Percentiles rank a stretch among this genome's conserved stretches.
These are phyloP conservation scores for Psilocybe tampanensis DNA, from an alignment of 768 basidiomycete species.

Conservation along the genomic window DNA sequence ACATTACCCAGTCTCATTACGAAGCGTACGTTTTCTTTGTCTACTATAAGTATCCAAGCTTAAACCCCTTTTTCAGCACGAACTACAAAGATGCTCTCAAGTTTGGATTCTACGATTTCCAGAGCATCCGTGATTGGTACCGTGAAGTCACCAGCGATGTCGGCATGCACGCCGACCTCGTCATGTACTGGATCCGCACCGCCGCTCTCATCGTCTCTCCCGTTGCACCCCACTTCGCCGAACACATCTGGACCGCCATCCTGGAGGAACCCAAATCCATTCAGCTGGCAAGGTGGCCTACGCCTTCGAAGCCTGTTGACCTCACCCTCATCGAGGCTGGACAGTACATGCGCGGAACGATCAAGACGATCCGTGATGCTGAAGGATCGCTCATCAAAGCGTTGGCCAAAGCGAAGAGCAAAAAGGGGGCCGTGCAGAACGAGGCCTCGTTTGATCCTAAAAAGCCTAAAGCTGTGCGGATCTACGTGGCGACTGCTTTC, in stretches of 20 bases:
- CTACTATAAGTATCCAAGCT: neutral
- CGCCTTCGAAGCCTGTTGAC: slow-evolving; percentile 61
- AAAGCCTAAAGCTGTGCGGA: slow-evolving; percentile 78
- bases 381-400: slow-evolving; percentile 81
- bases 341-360: slow-evolving; percentile 85
- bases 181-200: slow-evolving; percentile 80
- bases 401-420: slow-evolving; percentile 76
- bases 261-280: slow-evolving; percentile 76
- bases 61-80: slow-evolving; percentile 51
- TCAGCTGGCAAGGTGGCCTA: slow-evolving; percentile 86
- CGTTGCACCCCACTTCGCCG: slow-evolving; percentile 91
- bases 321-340: slow-evolving; percentile 69
- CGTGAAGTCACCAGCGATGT: slow-evolving; percentile 87
- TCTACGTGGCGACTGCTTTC: slow-evolving; percentile 91
- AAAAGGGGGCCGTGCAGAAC: slow-evolving; percentile 42
- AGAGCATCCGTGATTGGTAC: slow-evolving; percentile 93
- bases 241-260: slow-evolving; percentile 83
- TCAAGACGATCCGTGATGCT: slow-evolving; percentile 90
- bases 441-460: slow-evolving; percentile 77
- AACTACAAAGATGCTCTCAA: slow-evolving; percentile 97
- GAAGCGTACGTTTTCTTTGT: slow-evolving; percentile 61
- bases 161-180: slow-evolving; percentile 91
- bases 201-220: slow-evolving; percentile 84
- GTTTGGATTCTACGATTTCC: slow-evolving; percentile 94
- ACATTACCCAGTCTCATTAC: slow-evolving; percentile 79